Percentiles rank a stretch among this genome's conserved stretches.
Conservation (phyloP, 768 basidiomycete genomes). For the Tricholoma terreum region DNA sequence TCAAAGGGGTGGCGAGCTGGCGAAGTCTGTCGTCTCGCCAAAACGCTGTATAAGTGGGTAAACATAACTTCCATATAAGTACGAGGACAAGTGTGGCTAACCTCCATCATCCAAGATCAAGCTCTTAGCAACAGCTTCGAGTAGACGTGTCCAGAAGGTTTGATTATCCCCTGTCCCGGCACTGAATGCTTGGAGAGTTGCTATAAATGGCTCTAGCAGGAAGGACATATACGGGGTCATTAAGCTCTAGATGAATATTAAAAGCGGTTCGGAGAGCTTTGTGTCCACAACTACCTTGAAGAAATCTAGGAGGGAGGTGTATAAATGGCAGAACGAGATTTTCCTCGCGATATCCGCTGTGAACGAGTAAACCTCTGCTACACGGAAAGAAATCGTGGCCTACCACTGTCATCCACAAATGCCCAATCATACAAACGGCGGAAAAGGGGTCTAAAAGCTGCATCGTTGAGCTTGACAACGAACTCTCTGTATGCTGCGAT, state of each 20-base stretch:
- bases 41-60: conserved; percentile 56
- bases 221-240: conserved; percentile 92
- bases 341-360: conserved; percentile 45
- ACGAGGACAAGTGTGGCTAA: conserved; percentile 30
- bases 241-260: conserved; percentile 47
- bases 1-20: conserved; percentile 54
- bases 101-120: conserved; percentile 79
- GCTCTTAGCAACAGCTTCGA: conserved; percentile 64
- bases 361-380: not conserved
- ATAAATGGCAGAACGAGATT: conserved; percentile 72
- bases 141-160: conserved; percentile 59
- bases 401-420: conserved; percentile 56
- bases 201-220: conserved; percentile 63
- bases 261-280: not conserved
- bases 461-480: conserved; percentile 90
- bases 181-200: conserved; percentile 53
- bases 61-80: not conserved
- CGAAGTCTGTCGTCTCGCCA: conserved; percentile 85
- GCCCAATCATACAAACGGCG: conserved; percentile 95
- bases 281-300: conserved; percentile 70
- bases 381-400: conserved; percentile 11
- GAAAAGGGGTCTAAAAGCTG: conserved; percentile 88
- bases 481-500: conserved; percentile 83
- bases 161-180: conserved; percentile 30
- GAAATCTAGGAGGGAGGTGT: conserved; percentile 72